phyloP scores from a whole-genome alignment of 352 stramenopile genomes.

The Phytopythium montanum region DNA sequence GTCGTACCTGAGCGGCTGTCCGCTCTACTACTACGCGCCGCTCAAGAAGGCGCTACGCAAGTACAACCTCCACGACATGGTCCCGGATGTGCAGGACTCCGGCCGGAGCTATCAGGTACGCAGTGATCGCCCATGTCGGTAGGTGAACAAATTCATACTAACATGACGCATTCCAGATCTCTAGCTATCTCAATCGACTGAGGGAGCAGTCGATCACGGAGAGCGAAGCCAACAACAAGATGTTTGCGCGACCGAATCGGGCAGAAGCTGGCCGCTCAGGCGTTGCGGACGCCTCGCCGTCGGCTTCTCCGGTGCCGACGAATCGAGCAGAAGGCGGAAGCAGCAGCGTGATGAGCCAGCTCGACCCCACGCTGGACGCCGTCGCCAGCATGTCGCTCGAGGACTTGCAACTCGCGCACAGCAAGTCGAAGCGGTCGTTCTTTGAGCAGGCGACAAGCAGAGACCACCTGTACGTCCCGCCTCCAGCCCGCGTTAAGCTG shows the following conservation, averaged over 20 bases:
- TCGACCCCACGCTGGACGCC: conserved; percentile 40
- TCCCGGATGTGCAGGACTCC: conserved; percentile 78
- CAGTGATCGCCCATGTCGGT: neutral
- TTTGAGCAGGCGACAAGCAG: conserved; percentile 41
- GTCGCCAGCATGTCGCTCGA: conserved; percentile 66
- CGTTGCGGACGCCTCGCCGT: conserved; percentile 34
- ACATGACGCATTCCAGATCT: conserved; percentile 33
- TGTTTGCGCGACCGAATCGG: conserved; percentile 43
- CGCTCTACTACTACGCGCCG: conserved; percentile 79
- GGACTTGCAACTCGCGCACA: conserved; percentile 44
- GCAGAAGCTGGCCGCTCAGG: conserved; percentile 2
- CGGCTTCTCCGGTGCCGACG: conserved; percentile 25
- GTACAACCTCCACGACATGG: conserved; percentile 87
- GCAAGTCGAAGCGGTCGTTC: conserved; percentile 44
- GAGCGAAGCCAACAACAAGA: conserved; percentile 78
- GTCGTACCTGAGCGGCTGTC: conserved; percentile 67
- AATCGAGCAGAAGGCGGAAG: conserved; percentile 12
- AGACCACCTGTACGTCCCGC: conserved; percentile 32
- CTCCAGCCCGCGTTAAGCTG: conserved; percentile 18
- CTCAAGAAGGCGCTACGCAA: conserved; percentile 83
- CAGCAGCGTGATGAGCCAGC: conserved; percentile 12
- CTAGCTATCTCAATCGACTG: conserved; percentile 67
- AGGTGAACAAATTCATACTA: too few relatives aligned
- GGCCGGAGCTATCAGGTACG: conserved; percentile 75
- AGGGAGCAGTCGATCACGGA: conserved; percentile 71